phyloP scores from a whole-genome alignment of 306 rosid genomes.

The Gleditsia sinensis region DNA sequence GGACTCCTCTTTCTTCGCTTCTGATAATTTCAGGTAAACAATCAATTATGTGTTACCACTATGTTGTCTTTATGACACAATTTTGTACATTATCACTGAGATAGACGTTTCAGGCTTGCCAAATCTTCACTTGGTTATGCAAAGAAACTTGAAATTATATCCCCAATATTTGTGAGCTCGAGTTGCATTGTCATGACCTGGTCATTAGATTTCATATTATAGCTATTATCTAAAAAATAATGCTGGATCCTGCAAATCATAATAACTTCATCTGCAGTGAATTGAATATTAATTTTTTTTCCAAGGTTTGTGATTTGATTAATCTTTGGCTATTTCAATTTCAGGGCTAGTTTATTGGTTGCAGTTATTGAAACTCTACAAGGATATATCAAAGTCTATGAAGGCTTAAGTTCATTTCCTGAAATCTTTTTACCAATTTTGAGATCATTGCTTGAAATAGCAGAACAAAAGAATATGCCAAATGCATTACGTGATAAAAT shows the following conservation, averaged over 20 bases:
- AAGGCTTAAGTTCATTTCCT: slow-evolving; percentile 76
- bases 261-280: neutral
- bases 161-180: neutral
- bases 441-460: slow-evolving; percentile 51
- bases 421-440: slow-evolving; percentile 75
- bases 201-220: slow-evolving; percentile 12
- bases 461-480: slow-evolving; percentile 56
- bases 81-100: neutral
- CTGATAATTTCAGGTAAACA: slow-evolving; percentile 72
- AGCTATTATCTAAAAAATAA: neutral
- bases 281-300: slow-evolving; percentile 5
- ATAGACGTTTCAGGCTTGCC: neutral
- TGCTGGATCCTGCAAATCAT: slow-evolving; percentile 3
- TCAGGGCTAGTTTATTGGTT: slow-evolving; percentile 73
- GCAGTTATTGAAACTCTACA: slow-evolving; percentile 63
- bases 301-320: slow-evolving; percentile 17
- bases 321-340: slow-evolving; percentile 31
- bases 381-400: slow-evolving; percentile 56
- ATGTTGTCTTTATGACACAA: neutral
- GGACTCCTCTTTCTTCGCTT: slow-evolving; percentile 54
- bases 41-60: neutral
- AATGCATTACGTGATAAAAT: slow-evolving; percentile 50
- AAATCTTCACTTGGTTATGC: neutral
- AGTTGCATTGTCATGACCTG: slow-evolving; percentile 7
- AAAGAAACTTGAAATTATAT: neutral